Percentiles rank a stretch among this genome's conserved stretches.
phyloP scores from a whole-genome alignment of 2,329 filamentous ascomycete genomes.

The Monilinia polystroma region DNA sequence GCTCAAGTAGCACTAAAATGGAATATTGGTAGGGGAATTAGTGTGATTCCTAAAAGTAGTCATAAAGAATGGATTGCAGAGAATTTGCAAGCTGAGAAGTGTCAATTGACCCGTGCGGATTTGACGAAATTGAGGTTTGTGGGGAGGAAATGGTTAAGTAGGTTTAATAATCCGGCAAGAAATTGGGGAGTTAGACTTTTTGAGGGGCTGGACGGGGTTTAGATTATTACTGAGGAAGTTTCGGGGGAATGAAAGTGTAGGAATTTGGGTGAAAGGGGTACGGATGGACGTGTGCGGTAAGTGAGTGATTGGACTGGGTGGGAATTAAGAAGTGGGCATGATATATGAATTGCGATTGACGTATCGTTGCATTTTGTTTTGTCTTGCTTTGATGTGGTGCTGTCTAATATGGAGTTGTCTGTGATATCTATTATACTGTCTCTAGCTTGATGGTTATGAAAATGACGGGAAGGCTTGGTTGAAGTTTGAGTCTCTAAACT shows the following conservation, averaged over 20 bases:
- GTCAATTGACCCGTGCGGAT: conserved; percentile 41
- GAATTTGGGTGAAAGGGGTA: too few relatives aligned
- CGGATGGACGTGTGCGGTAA: too few relatives aligned
- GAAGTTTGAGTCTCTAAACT: too few relatives aligned
- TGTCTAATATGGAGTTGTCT: too few relatives aligned
- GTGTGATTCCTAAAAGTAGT: conserved; percentile 52
- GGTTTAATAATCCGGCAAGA: conserved; percentile 39
- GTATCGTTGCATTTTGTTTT: too few relatives aligned
- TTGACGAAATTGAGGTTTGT: conserved; percentile 42
- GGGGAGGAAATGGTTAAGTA: conserved; percentile 39
- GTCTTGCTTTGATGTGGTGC: too few relatives aligned
- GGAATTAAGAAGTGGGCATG: too few relatives aligned
- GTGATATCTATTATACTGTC: too few relatives aligned
- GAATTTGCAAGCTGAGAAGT: conserved; percentile 52
- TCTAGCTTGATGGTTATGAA: too few relatives aligned
- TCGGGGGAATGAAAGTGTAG: background rate
- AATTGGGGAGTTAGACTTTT: conserved; percentile 41
- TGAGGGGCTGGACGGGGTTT: conserved; percentile 20
- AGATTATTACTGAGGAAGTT: background rate
- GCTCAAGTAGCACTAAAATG: conserved; percentile 50
- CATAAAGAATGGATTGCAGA: conserved; percentile 46
- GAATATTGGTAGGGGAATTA: conserved; percentile 48
- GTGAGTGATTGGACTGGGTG: too few relatives aligned
- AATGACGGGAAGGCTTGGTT: too few relatives aligned
- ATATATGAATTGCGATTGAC: too few relatives aligned